These are phyloP conservation scores for Rhytidhysteron rufulum DNA, from an alignment of 2,329 filamentous ascomycete genomes.

Conservation along the genomic window DNA sequence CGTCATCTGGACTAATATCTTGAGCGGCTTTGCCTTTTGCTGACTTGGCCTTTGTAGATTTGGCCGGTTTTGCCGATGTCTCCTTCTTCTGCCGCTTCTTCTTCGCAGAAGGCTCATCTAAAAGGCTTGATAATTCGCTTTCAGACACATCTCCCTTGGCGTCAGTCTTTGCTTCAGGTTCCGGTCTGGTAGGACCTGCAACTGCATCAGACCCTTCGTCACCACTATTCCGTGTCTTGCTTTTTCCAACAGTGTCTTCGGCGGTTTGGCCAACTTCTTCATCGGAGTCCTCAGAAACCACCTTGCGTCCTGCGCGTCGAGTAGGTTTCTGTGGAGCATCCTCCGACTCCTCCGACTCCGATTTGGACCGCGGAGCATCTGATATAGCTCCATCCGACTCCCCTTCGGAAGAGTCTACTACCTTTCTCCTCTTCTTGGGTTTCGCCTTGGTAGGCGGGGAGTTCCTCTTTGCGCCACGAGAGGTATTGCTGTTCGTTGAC, in stretches of 20 bases:
- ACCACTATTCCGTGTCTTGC: conserved; percentile 10
- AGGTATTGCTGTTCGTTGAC: conserved; percentile 5
- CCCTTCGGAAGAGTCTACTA: conserved; percentile 21
- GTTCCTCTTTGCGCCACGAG: conserved; percentile 29
- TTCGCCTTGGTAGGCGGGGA: conserved; percentile 23
- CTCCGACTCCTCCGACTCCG: conserved; percentile 21
- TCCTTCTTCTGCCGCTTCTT: conserved; percentile 48
- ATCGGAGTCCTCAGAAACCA: conserved; percentile 25
- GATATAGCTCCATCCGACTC: conserved; percentile 23
- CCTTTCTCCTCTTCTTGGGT: conserved; percentile 28
- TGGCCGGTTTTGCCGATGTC: conserved; percentile 16
- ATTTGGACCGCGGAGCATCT: conserved; percentile 7
- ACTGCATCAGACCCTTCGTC: conserved; percentile 5
- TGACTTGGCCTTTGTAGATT: conserved; percentile 36
- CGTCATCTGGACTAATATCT: conserved; percentile 58
- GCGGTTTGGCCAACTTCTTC: conserved; percentile 15
- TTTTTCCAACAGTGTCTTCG: conserved; percentile 8
- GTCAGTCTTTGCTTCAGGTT: conserved; percentile 4
- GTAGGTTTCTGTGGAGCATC: conserved; percentile 19
- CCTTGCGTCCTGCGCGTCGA: conserved; percentile 19
- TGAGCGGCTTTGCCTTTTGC: conserved; percentile 34
- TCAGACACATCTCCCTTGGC: conserved; percentile 41
- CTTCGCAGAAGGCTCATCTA: conserved; percentile 68
- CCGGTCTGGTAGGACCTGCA: conserved; percentile 9
- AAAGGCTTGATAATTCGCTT: conserved; percentile 68